Evolutionary conservation across 208 protist species (phyloP), one percentile per base, ranked within the genome.

Genomic region (Crithidia acanthocephali): DNA sequence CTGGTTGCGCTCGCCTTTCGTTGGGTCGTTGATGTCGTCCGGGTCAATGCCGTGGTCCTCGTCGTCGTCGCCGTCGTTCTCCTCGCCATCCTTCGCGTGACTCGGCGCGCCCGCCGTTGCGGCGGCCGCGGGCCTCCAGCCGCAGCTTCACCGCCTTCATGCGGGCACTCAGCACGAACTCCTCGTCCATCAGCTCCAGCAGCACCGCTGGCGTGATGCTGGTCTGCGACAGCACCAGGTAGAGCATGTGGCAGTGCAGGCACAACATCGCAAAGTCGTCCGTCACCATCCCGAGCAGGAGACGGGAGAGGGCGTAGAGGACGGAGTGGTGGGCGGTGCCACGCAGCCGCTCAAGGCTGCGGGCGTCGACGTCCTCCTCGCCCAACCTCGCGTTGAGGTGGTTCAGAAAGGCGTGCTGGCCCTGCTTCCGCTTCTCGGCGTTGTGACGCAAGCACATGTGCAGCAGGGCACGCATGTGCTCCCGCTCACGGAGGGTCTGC

Each of bases 361-460:
- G 80, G 32, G 81, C 80, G 68, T 89, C 85, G n/a, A 88, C 84
- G 62, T 83, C 89, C 23, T 86, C 80, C 44, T 85, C 86, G 25
- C 37, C 74, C 37, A 96, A 56, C 63, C 86, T 81, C 10, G 73
- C 66, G 28, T 87, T 90, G 50, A 96, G 61, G 73, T 95, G 86
- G 73, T 95, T 94, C 22, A 95, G 68, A n/a, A 96, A 85, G 10
- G 92, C 84, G 63, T 92, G 87, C 56, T 91, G 88, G 13, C 92
- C 92, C 56, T 93, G 86, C 69, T 86, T 85, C 25, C 92, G 87
- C 68, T 81, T 76, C 28, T 74, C 61, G 11, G 68, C 74, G 77
- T 96, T 95, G 81, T 95, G 89, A 25, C 92, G 86, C 16, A 94
- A 58, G 58, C 88, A 94, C 92, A 96, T 96, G 66, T 88, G 81